A percentile compares a stretch with the other conserved stretches of the same genome.
These are phyloP conservation scores for Globisporangium emineosum DNA, from an alignment of 352 stramenopile genomes.

Conservation along the genomic window DNA sequence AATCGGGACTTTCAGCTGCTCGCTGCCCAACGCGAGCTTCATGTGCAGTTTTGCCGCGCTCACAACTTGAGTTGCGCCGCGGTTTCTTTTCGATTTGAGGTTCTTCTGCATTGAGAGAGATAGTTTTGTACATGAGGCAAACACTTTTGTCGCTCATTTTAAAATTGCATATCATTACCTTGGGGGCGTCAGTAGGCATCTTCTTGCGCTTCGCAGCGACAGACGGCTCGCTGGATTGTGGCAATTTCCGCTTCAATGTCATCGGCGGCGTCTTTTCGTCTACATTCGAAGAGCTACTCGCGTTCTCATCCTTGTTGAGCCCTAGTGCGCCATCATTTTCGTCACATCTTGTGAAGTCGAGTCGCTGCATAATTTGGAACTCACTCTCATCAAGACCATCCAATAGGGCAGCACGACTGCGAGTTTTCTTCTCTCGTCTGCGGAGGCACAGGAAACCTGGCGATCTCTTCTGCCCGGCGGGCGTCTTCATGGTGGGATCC, in stretches of 20 bases:
- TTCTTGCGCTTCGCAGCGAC: constrained; percentile 3
- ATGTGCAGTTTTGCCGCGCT: constrained; percentile 1
- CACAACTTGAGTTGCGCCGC: background rate
- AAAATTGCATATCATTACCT: background rate
- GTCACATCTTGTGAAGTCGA: constrained; percentile 15
- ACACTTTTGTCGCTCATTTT: too few species aligned
- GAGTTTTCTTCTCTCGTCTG: constrained; percentile 11
- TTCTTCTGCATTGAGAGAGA: background rate
- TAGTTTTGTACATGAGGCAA: too few species aligned
- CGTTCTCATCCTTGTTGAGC: constrained; percentile 10
- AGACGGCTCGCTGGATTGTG: background rate
- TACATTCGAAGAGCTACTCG: background rate
- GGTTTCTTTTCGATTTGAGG: background rate
- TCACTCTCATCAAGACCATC: background rate
- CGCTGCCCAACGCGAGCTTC: background rate
- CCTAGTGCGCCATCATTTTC: background rate
- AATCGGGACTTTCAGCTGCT: constrained; percentile 3
- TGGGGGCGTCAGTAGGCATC: background rate
- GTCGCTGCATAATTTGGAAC: constrained; percentile 10
- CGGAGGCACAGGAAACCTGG: background rate
- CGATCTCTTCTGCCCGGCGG: background rate
- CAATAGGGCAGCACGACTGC: background rate
- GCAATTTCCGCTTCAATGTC: constrained; percentile 1
- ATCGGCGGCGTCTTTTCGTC: constrained; percentile 1
- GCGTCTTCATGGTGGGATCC: background rate